Evolutionary conservation across 306 rosid genomes (phyloP), one percentile per base, ranked within the genome.

Genomic region (Rubus parviflorus): DNA sequence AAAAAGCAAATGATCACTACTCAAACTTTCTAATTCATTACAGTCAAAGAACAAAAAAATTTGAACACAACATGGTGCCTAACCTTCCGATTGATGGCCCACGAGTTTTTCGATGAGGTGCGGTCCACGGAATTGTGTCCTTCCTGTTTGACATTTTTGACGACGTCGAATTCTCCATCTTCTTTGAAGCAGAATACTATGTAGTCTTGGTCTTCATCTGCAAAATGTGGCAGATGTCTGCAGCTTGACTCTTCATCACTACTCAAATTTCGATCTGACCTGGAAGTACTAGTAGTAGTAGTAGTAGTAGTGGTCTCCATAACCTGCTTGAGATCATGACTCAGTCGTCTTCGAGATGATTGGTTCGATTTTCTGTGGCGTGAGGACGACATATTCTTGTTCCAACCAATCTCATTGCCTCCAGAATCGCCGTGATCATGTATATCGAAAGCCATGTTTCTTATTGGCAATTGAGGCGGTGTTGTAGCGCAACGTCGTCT

Each of bases 161-260:
- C 78, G 20, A 86, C 85, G 49, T 89, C 92, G 30, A 92, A 80
- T 38, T 82, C 67, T 38, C 84, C 91, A 75, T 91, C 87, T 20
- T 88, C 91, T 78, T 78, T 73, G 51, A 91, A 88, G 77, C 88
- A 82, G 76, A 91, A 88, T 23, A 85, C 91, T 6, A 91, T 94
- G 43, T 80, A 94, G 65, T 88, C 90, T 13, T 40, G 47, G 38
- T 79, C 80, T 41, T 89, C 90, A 58, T 86, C 90, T 7, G 38
- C 8, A 13, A 80, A 86, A 23, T 78, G 84, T 62, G 87, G 83
- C 83, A 6, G 41, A 41, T 56, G 51, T 8, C 72, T 67, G 69
- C 84, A 77, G 49, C 73, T 83, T 20, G 91, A 84, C 63, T 78
- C 65, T 41, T 77, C 82, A 41, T 79, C 82, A 45, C 16, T 45